Evolutionary conservation across 2,329 filamentous ascomycete genomes (phyloP), one percentile per base, ranked within the genome.

Genomic region (Aspergillus latus): DNA sequence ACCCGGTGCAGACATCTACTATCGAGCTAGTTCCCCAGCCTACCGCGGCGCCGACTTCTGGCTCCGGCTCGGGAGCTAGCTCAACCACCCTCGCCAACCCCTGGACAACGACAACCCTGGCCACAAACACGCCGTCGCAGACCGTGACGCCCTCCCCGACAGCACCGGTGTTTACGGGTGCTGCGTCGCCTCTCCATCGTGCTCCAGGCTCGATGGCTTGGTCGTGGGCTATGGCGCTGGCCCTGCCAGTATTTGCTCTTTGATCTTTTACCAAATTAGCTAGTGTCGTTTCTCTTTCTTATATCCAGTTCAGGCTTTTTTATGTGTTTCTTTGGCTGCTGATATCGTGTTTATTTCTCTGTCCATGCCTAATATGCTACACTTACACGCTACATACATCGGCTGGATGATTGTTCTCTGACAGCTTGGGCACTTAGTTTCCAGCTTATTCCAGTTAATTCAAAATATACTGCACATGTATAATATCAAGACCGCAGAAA

Each of bases 21-120:
- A 62, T 75, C 47, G 71, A 66, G 2, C 63, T 74, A n/a, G 62
- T 72, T 32, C 73, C 70, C 1, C 64, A 52, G 21, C 55, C 51
- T 50, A 51, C 52, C 54, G 61, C 40, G 5, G 62, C 63, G 8
- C 49, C 66, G 11, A 61, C 59, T 8, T 43, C 40, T 43, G 40
- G 15, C 40, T 40, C 37, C n/a, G 37, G 15, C 37, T 40, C 37
- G 2, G 45, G 30, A 47, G 15, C 29, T 13, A 28, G 45, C 9
- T 47, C 53, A 37, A 64, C 66, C 11, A 43, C 46, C 30, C 52
- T 67, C 13, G 58, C 64, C 37, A 64, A 59, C 15, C 59, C 60
- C 30, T 65, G 59, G 62, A 42, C 42, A 4, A 57, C 32, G 59
- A 56, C 60, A 36, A 54, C 10, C 30, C 56, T 49, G 30, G 73